phyloP scores from a whole-genome alignment of 495 filamentous ascomycete genomes.

The Bryoglossum gracile region DNA sequence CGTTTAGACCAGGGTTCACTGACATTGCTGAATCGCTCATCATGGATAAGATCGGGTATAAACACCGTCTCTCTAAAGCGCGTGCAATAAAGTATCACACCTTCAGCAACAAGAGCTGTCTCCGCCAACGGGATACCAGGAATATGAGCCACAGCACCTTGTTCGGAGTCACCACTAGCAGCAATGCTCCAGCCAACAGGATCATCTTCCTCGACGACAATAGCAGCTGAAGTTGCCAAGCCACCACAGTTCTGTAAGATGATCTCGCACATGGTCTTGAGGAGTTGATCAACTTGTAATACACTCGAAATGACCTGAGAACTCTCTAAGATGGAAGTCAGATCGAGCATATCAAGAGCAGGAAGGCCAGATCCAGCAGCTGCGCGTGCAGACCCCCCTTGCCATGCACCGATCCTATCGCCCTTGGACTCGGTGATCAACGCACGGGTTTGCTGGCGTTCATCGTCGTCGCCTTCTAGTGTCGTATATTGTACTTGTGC shows the following conservation, averaged over 20 bases:
- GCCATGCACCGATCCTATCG: constrained; percentile 60
- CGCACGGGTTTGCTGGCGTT: constrained; percentile 39
- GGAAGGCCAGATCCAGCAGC: constrained; percentile 45
- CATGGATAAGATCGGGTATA: constrained; percentile 70
- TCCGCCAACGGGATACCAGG: constrained; percentile 62
- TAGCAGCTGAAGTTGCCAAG: constrained; percentile 67
- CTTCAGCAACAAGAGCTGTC: constrained; percentile 56
- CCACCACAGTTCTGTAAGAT: constrained; percentile 80
- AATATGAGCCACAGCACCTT: constrained; percentile 52
- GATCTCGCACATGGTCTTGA: constrained; percentile 86
- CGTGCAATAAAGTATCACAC: constrained; percentile 73
- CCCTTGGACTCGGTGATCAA: constrained; percentile 45
- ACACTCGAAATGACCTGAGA: constrained; percentile 89
- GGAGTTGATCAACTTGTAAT: constrained; percentile 71
- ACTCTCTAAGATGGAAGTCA: constrained; percentile 79
- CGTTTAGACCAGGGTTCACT: constrained; percentile 59
- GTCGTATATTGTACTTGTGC: constrained; percentile 46
- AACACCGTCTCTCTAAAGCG: constrained; percentile 81
- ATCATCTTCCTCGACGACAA: constrained; percentile 67
- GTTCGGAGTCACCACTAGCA: constrained; percentile 63
- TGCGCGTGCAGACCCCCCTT: constrained; percentile 35
- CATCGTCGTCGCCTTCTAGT: constrained; percentile 47
- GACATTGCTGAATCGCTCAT: constrained; percentile 83
- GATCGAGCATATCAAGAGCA: constrained; percentile 73
- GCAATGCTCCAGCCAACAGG: constrained; percentile 64